Evolutionary conservation across 2,329 filamentous ascomycete species (phyloP), one percentile per base, ranked within the genome.

Genomic region (Aspergillus proliferans): DNA sequence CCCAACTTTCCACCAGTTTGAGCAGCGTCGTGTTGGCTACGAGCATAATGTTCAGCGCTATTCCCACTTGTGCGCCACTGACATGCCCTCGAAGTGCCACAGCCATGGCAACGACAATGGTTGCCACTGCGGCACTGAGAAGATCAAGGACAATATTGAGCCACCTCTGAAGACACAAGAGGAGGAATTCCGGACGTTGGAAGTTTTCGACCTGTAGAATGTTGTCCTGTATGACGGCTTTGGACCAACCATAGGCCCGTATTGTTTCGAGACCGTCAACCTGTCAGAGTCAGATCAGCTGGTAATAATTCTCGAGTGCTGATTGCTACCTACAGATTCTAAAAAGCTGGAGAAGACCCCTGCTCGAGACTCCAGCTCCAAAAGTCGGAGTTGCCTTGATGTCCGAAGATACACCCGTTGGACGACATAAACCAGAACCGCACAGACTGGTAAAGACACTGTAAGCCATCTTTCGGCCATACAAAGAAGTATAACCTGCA

Each of bases 301-400:
- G 15, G 15, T 30, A 30, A 30, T 30, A 6, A 2, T 30, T 10
- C 6, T 30, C 26, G 10, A 10, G 6, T 6, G 6, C 10, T 10
- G 26, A 30, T 6, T 30, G 6, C 10, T 30, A 6, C 10, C 6
- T 30, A 30, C 10, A 6, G 26, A 30, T 15, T 15, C 15, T 15
- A 15, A 15, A 15, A 15, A 15, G 15, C 15, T 15, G 10, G 26
- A 30, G 26, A 10, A 30, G 10, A 10, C 26, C 6, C 26, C 6
- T 30, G 10, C 26, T 36, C 78, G 0, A 80, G 62, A 0, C 56
- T 80, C 78, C 0, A 81, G 66, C 56, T 82, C 79, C 7, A 81
- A 62, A 33, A 78, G 70, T 46, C 79, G 71, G 4, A 77, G 58
- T 50, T 76, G 73, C 1, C 74, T 64, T 1, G 71, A 72, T 2